These are phyloP conservation scores for Exophiala sideris DNA, from an alignment of 2,329 filamentous ascomycete genomes.

Conservation along the genomic window DNA sequence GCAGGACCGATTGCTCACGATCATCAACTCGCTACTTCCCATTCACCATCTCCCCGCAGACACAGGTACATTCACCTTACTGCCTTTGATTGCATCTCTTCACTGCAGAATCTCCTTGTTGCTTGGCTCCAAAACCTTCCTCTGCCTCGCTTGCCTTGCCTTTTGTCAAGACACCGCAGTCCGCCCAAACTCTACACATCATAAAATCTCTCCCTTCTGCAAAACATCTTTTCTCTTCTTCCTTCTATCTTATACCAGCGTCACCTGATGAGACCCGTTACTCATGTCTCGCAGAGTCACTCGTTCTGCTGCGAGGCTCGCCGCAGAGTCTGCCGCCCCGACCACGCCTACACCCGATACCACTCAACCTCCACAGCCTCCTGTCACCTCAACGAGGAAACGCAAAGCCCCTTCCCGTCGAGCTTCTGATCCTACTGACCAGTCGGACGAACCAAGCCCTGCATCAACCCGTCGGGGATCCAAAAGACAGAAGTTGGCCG, in stretches of 20 bases:
- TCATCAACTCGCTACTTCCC: constrained; percentile 31
- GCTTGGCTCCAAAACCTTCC: constrained; percentile 14
- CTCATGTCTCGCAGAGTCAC: constrained; percentile 97
- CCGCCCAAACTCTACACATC: constrained; percentile 7
- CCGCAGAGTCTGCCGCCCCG: constrained; percentile 57
- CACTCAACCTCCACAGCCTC: constrained; percentile 32
- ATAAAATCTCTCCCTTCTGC: constrained; percentile 10
- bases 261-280: constrained; percentile 41
- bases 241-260: constrained; percentile 10
- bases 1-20: constrained; percentile 32
- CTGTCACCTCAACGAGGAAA: constrained; percentile 55
- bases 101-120: constrained; percentile 12
- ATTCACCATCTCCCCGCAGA: constrained; percentile 28
- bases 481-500: constrained; percentile 63
- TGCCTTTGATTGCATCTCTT: constrained; percentile 13
- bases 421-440: constrained; percentile 48
- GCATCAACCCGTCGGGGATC: constrained; percentile 52
- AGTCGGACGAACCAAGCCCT: constrained; percentile 27
- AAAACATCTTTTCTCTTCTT: constrained; percentile 9
- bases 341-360: constrained; percentile 34
- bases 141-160: constrained; percentile 2
- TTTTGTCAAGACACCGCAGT: background rate
- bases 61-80: constrained; percentile 18
- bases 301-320: constrained; percentile 89
- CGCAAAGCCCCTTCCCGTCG: constrained; percentile 64